Percentiles rank a stretch among this genome's conserved stretches.
Conservation (phyloP, 2,329 filamentous ascomycete species). For the Fusarium odoratissimum region DNA sequence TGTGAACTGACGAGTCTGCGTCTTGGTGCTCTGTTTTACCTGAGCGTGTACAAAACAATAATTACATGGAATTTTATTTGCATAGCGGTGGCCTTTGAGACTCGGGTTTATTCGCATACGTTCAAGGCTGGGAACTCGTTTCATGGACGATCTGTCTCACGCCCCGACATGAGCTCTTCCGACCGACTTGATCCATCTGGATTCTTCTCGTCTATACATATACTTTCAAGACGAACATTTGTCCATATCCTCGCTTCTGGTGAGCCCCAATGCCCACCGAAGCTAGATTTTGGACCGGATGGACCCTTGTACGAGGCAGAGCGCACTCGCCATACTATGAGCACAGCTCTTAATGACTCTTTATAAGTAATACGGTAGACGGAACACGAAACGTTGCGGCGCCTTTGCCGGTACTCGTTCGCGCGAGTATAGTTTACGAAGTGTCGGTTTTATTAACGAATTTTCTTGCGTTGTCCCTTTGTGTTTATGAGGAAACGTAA, state of each 20-base stretch:
- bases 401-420: conserved; percentile 42
- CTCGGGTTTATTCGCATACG: conserved; percentile 32
- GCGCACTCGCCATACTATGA: conserved; percentile 26
- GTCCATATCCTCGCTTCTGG: not conserved
- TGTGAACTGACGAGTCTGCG: conserved; percentile 59
- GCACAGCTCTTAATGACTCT: conserved; percentile 44
- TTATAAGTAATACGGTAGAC: conserved; percentile 46
- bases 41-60: conserved; percentile 48
- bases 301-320: conserved; percentile 16
- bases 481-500: conserved; percentile 45
- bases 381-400: conserved; percentile 41
- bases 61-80: conserved; percentile 48
- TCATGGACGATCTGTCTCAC: conserved; percentile 14
- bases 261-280: conserved; percentile 1
- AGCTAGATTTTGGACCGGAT: conserved; percentile 3
- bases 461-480: conserved; percentile 46
- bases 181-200: conserved; percentile 20
- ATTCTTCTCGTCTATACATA: conserved; percentile 1
- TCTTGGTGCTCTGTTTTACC: conserved; percentile 32
- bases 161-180: conserved; percentile 15
- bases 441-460: conserved; percentile 36
- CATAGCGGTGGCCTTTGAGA: conserved; percentile 52
- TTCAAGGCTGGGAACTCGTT: conserved; percentile 20
- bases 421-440: conserved; percentile 40
- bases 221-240: conserved; percentile 6